Evolutionary conservation across 1,284 basidiomycete genomes (phyloP).

Genomic region (Ustilago curta): DNA sequence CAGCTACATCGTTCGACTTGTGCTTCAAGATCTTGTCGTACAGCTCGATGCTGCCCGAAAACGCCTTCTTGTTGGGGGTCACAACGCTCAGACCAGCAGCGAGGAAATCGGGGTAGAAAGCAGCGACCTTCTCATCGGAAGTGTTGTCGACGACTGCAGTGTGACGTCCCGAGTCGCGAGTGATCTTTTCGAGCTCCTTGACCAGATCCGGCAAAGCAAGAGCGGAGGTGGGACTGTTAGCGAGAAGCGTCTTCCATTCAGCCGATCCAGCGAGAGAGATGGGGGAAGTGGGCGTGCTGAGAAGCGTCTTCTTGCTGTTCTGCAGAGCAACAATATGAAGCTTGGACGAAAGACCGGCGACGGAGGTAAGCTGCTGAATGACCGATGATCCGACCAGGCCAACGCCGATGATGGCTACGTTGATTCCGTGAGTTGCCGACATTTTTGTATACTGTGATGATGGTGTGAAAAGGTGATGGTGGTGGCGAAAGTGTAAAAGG

Average conservation of each 20-base stretch:
- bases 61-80: constrained; percentile 98
- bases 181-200: constrained; percentile 52
- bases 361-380: constrained; percentile 62
- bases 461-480: neutral
- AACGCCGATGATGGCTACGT: constrained; percentile 66
- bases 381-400: constrained; percentile 67
- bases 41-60: constrained; percentile 80
- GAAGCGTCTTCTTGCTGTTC: constrained; percentile 67
- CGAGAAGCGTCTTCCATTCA: constrained; percentile 57
- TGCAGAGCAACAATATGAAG: constrained; percentile 64
- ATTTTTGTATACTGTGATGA: constrained; percentile 13
- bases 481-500: neutral
- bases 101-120: constrained; percentile 85
- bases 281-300: constrained; percentile 43
- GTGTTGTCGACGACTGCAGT: constrained; percentile 93
- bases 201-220: constrained; percentile 57
- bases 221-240: constrained; percentile 44
- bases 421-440: constrained; percentile 53
- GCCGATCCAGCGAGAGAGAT: constrained; percentile 35
- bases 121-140: constrained; percentile 84
- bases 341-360: constrained; percentile 45
- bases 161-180: constrained; percentile 55
- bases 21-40: constrained; percentile 77
- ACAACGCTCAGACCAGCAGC: constrained; percentile 84
- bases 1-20: constrained; percentile 35